Evolutionary conservation across 2,329 filamentous ascomycete species (phyloP), one percentile per base, ranked within the genome.

Genomic region (Aspergillus chevalieri): DNA sequence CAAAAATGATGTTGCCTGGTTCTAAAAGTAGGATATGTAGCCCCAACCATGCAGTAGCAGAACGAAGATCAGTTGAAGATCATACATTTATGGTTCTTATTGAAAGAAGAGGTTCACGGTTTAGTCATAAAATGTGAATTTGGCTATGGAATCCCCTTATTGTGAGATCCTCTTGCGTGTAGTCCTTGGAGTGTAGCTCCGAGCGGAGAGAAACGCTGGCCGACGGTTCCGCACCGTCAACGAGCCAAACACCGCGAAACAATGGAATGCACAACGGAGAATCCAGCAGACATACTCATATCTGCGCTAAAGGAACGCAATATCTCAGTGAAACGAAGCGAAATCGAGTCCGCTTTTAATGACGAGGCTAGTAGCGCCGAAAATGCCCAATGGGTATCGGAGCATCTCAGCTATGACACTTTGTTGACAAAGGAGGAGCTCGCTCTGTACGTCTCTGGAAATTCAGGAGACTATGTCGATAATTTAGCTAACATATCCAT

Each of bases 351-450:
- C 2, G 63, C 61, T 22, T 57, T 71, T 28, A 36, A 53, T 5
- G 52, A 68, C 46, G 51, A 51, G 1, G 21, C 34, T 12, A 47
- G 48, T 17, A 52, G 47, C 22, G 30, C 43, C n/a, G 47, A 55
- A 10, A 63, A 61, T 52, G 52, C 52, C 34, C 53, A 64, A 53
- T 72, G 68, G 69, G 60, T 64, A 24, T 50, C 54, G 7, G 60
- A 61, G 33, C 59, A 71, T 54, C 53, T 72, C 43, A 47, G 47
- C 26, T 47, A 57, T 6, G 62, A 67, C 45, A 70, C 66, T 5
- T 57, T 72, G 33, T 58, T 73, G 46, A 71, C 70, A 6, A 63
- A 62, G 46, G 70, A 73, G 46, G 70, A 73, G 56, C 54, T 68
- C 21, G 54, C 52, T 44, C 44, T 72, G 70, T 72, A 64, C 34